Evolutionary conservation across 2,329 filamentous ascomycete species (phyloP), one percentile per base, ranked within the genome.

Genomic region (Arachnomyces sp.): DNA sequence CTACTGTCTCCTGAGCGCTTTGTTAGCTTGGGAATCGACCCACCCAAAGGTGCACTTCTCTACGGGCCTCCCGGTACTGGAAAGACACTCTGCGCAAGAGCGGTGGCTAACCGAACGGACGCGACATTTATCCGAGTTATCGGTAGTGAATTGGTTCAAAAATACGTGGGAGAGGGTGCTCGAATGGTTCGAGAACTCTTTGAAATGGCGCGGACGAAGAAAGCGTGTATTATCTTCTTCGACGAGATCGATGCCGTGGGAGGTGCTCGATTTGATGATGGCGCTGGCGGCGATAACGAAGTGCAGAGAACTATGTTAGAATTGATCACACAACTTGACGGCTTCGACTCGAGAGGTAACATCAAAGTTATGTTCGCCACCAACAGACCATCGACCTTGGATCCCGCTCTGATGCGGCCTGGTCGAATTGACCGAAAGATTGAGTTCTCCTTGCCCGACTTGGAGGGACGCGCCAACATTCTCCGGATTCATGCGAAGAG

Each of bases 341-440:
- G 90, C 48, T 96, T 96, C 71, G 90, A 96, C 60, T 86, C 88
- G 36, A 78, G 90, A 64, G 90, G 90, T 63, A 96, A 96, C 67
- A 96, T 96, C 75, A 96, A 96, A 70, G 90, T 96, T 67, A 96
- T 96, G 90, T 96, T 96, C 59, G 90, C 90, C 43, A 96, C 90
- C 61, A 96, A 96, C 75, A 77, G 90, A 63, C 90, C 90, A 3
- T 95, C 88, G 3, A 96, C 90, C 3, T 75, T 96, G 40, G 90
- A 96, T 60, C 90, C 90, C n/a, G 90, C 90, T 2, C 75, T 96
- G 49, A 95, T 96, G 88, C 78, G 90, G 70, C 90, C 90, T 8
- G 90, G 90, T 25, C 89, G 90, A 76, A 96, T 96, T 57, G 90
- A 96, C 66, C 80, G 92, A 57, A 98, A 98, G 77, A 98, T 98